Base-by-base conservation (phyloP, 1,139 yeast genomes). In the Scheffersomyces insectosa region DNA sequence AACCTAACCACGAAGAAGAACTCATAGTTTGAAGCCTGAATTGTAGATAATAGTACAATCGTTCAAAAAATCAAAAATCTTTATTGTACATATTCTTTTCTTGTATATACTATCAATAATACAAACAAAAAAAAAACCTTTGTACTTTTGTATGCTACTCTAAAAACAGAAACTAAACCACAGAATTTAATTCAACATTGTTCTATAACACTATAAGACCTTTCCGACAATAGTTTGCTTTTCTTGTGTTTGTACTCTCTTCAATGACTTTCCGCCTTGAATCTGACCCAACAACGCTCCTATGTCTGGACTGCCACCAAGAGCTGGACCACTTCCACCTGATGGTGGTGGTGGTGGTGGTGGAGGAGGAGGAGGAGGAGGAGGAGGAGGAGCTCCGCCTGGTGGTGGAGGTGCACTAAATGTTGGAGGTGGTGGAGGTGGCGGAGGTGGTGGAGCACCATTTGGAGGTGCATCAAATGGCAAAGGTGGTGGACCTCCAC, bases 271-370 rank as follows among this genome's bases (percentile, higher is more conserved):
- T 16, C 86, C 86, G 3, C 72, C 74, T n/a, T 73, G 72, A 45
- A 81, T 81, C 54, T 80, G 83, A 7, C 82, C 82, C 38, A 81
- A 66, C 36, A 80, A 66, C 0, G 80, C 79, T 16, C 70, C 62
- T 36, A 79, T 66, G 43, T 68, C 63, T 4, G 75, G 70, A 2
- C 66, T 59, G 0, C 69, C 72, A 1, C 61, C 57, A 2, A 60
- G 45, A 2, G 59, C 38, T 9, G 65, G 50, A 10, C 52, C 44
- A 5, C 60, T 47, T 10, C 60, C 57, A 15, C 52, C 45, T 5
- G 47, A 38, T 10, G 52, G 43, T 27, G 56, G 44, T 7, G 60
- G 49, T 3, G 63, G 60, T 27, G 66, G 56, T 8, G 67, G 61
- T 20, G 70, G 63, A 4, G 72, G 66, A 4, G 68, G 56, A 6